phyloP scores from a whole-genome alignment of 768 basidiomycete species.

The Suillus luteus region DNA sequence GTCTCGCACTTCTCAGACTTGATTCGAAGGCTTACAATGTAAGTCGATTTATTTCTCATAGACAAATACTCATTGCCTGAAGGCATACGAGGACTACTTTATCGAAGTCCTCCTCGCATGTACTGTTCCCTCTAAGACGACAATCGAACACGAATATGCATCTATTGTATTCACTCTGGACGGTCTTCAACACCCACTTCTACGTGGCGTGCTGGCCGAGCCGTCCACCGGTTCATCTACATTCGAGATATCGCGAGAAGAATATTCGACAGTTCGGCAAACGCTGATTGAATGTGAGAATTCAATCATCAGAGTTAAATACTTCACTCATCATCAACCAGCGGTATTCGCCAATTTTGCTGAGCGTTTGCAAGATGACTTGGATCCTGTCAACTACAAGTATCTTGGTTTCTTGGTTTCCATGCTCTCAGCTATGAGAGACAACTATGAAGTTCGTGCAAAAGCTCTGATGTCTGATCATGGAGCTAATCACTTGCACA shows the following conservation, averaged over 20 bases:
- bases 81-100: conserved; percentile 54
- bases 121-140: conserved; percentile 47
- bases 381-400: conserved; percentile 37
- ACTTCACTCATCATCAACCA: conserved; percentile 7
- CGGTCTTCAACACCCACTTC: conserved; percentile 52
- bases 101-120: conserved; percentile 55
- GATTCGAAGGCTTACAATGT: conserved; percentile 66
- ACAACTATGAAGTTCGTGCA: conserved; percentile 43
- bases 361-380: conserved; percentile 33
- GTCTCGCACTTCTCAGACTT: conserved; percentile 53
- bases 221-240: conserved; percentile 23
- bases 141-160: conserved; percentile 61
- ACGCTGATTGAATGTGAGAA: conserved; percentile 35
- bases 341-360: conserved; percentile 50
- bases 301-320: conserved; percentile 11
- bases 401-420: conserved; percentile 44
- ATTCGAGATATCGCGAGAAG: conserved; percentile 33
- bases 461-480: background rate
- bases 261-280: conserved; percentile 38
- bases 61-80: conserved; percentile 12
- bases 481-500: conserved; percentile 13
- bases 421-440: conserved; percentile 56
- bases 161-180: conserved; percentile 61
- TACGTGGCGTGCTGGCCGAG: conserved; percentile 38
- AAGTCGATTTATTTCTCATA: conserved; percentile 23